These are phyloP conservation scores for Coemansia sp. DNA, from an alignment of 192 early-diverging fungal genomes.

Conservation along the genomic window DNA sequence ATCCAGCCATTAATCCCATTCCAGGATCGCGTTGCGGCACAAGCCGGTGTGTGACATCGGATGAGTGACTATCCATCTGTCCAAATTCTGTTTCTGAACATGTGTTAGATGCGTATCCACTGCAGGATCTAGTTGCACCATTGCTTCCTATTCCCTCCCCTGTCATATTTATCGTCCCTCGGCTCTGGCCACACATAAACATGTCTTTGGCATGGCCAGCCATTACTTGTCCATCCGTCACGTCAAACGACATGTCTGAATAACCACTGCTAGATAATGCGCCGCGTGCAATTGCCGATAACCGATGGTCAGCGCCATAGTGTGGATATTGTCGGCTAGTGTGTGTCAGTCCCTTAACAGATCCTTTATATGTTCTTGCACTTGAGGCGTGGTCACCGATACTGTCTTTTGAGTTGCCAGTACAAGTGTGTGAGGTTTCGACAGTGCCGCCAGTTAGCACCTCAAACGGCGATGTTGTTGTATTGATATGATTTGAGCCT, in stretches of 20 bases:
- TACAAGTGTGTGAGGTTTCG: conserved; percentile 18
- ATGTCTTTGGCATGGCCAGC: conserved; percentile 3
- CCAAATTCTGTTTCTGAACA: conserved; percentile 4
- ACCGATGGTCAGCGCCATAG: conserved; percentile 10
- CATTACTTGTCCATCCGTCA: conserved; percentile 5
- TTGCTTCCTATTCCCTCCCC: neutral
- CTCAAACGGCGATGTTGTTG: conserved; percentile 21
- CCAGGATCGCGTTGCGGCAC: neutral
- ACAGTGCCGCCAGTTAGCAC: conserved; percentile 10
- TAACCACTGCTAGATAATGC: conserved; percentile 5
- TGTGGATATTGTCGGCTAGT: conserved; percentile 1
- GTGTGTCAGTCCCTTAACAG: neutral
- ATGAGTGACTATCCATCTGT: neutral
- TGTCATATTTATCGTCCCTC: neutral
- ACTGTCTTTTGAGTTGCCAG: conserved; percentile 17
- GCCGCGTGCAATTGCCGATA: conserved; percentile 5
- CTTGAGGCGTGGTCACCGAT: neutral
- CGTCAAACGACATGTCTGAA: conserved; percentile 29
- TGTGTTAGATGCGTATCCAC: neutral
- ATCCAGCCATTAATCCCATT: neutral
- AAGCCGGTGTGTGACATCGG: neutral
- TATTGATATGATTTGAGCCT: neutral
- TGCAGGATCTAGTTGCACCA: neutral
- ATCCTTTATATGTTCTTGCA: neutral
- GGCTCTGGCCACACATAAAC: neutral